Conservation (phyloP, 2,329 filamentous ascomycete genomes). For the Emergomyces pasteurianus region DNA sequence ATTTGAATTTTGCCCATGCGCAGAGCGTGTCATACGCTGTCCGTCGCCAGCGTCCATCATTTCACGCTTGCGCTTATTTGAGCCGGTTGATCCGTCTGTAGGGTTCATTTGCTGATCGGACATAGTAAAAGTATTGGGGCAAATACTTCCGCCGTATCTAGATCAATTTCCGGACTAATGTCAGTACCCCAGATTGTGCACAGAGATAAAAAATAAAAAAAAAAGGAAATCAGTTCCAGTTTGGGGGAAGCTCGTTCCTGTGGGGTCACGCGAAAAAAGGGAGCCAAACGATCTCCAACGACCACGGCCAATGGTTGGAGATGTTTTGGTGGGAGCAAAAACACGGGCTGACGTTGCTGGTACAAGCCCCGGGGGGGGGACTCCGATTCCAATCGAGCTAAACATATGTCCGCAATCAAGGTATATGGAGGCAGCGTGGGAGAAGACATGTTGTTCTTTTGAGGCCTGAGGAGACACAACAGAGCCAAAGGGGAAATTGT, state of each 20-base stretch:
- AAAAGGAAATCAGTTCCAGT: not conserved
- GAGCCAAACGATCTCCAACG: not conserved
- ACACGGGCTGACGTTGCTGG: not conserved
- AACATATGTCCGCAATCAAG: not conserved
- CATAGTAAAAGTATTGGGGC: constrained; percentile 15
- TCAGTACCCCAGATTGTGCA: not conserved
- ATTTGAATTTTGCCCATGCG: constrained; percentile 18
- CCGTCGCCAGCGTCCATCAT: constrained; percentile 28
- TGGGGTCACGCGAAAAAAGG: not conserved
- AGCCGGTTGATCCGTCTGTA: constrained; percentile 13
- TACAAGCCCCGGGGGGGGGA: not conserved
- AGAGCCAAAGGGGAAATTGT: not conserved
- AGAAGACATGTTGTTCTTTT: not conserved
- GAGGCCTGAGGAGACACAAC: not conserved
- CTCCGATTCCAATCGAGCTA: not conserved
- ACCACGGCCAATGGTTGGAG: not conserved
- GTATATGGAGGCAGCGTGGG: not conserved
- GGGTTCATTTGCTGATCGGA: constrained; percentile 28
- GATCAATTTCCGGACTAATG: not conserved
- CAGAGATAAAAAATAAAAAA: not conserved
- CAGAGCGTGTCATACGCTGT: constrained; percentile 30
- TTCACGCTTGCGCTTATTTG: constrained; percentile 32
- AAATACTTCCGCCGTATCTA: not conserved
- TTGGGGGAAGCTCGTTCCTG: not conserved
- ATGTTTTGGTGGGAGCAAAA: not conserved